Evolutionary conservation across 2,329 filamentous ascomycete species (phyloP).

Genomic region (Xenoacremonium recifei): DNA sequence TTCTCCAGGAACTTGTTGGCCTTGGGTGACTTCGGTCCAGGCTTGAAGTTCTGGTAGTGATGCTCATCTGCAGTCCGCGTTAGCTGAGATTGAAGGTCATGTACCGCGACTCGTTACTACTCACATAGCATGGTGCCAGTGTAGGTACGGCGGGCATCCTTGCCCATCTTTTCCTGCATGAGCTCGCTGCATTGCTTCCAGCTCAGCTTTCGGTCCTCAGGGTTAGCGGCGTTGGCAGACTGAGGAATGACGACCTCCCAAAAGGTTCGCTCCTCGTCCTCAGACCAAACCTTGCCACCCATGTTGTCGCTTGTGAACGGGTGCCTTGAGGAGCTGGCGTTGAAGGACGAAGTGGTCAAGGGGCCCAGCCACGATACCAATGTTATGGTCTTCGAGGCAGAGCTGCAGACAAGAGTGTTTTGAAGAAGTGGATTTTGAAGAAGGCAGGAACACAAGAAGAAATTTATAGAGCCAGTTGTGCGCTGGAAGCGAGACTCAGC

Average conservation of each 20-base stretch:
- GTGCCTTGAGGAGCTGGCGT: too few relatives aligned
- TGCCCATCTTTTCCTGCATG: slow-evolving; percentile 38
- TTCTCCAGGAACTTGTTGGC: slow-evolving; percentile 33
- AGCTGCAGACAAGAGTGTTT: neutral
- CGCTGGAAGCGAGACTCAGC: too few relatives aligned
- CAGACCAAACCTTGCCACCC: slow-evolving; percentile 51
- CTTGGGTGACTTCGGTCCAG: slow-evolving; percentile 35
- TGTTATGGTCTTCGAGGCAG: neutral
- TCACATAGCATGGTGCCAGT: slow-evolving; percentile 38
- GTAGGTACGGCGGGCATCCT: slow-evolving; percentile 36
- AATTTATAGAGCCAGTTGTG: neutral
- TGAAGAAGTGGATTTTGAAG: slow-evolving; percentile 1
- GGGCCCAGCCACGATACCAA: too few relatives aligned
- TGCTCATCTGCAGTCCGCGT: slow-evolving; percentile 38
- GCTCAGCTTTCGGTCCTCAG: slow-evolving; percentile 17
- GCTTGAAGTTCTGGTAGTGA: slow-evolving; percentile 43
- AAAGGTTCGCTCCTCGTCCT: slow-evolving; percentile 47
- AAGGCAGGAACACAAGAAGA: neutral
- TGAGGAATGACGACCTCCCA: slow-evolving; percentile 41
- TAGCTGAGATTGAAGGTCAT: neutral
- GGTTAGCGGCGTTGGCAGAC: slow-evolving; percentile 33
- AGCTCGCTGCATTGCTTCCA: slow-evolving; percentile 38
- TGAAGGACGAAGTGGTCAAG: neutral
- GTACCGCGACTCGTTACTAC: neutral
- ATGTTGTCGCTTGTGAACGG: slow-evolving; percentile 30